phyloP scores from a whole-genome alignment of 148 eudicot genomes.

The Heliosperma pusillum region DNA sequence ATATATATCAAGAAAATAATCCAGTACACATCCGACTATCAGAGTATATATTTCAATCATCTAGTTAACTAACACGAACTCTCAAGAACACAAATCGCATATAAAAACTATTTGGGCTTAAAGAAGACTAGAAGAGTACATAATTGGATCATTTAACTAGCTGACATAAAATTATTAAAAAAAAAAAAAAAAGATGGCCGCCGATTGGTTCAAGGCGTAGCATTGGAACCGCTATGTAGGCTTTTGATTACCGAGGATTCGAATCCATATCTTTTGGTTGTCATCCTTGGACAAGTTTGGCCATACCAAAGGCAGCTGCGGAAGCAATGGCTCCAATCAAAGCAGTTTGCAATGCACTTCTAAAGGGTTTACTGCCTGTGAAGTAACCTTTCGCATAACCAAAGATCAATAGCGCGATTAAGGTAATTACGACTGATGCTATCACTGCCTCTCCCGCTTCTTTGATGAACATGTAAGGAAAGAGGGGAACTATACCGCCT shows the following conservation, averaged over 20 bases:
- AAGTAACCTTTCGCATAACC: slow-evolving; percentile 81
- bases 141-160: neutral
- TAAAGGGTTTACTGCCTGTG: slow-evolving; percentile 61
- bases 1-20: neutral
- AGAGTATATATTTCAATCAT: neutral
- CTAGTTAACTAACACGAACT: neutral
- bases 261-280: too few relatives aligned
- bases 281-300: slow-evolving; percentile 64
- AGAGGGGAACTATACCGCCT: slow-evolving; percentile 77
- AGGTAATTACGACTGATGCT: slow-evolving; percentile 57
- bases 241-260: too few relatives aligned
- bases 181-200: too few relatives aligned
- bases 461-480: slow-evolving; percentile 77
- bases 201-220: too few relatives aligned
- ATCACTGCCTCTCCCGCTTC: slow-evolving; percentile 50
- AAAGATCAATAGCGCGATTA: slow-evolving; percentile 69
- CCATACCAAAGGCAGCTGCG: slow-evolving; percentile 94
- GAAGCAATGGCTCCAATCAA: slow-evolving; percentile 90
- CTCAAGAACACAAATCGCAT: neutral
- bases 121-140: neutral
- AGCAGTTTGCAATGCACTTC: slow-evolving; percentile 74
- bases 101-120: neutral
- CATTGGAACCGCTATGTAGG: too few relatives aligned
- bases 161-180: neutral
- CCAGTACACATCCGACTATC: neutral